phyloP scores from a whole-genome alignment of 805 yeast species.

The Jamesozyma piceae region DNA sequence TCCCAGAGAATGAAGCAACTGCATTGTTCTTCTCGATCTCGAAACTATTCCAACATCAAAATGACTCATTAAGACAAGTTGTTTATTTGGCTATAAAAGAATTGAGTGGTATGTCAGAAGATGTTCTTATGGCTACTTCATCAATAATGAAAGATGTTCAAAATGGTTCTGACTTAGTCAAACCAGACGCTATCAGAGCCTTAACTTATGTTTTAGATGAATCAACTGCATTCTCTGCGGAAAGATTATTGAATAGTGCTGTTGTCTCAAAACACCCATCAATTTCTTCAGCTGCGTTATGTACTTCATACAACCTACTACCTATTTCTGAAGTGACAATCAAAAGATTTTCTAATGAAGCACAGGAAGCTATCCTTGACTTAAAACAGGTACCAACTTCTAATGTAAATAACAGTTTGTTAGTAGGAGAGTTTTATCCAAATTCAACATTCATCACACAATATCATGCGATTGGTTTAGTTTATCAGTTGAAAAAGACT shows the following conservation, averaged over 20 bases:
- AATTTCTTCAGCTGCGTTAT: constrained; percentile 88
- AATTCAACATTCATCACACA: constrained; percentile 76
- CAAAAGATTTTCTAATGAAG: constrained; percentile 87
- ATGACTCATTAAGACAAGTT: constrained; percentile 76
- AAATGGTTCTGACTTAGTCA: constrained; percentile 72
- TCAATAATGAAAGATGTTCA: constrained; percentile 97
- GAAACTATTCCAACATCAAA: constrained; percentile 86
- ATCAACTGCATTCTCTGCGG: constrained; percentile 85
- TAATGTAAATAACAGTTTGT: constrained; percentile 11
- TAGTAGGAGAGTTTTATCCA: constrained; percentile 40
- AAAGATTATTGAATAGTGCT: constrained; percentile 83
- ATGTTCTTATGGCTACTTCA: constrained; percentile 93
- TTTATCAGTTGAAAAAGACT: constrained; percentile 79
- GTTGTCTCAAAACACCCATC: constrained; percentile 85
- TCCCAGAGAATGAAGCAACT: constrained; percentile 85
- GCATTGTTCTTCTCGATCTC: constrained; percentile 88
- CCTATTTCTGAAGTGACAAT: constrained; percentile 89
- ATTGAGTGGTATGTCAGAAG: constrained; percentile 73
- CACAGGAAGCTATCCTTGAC: constrained; percentile 72
- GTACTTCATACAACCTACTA: constrained; percentile 79
- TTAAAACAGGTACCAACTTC: constrained; percentile 27
- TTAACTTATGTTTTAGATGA: constrained; percentile 83
- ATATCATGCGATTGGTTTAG: constrained; percentile 88
- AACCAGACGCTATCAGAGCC: constrained; percentile 92
- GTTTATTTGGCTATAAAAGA: constrained; percentile 93